Conservation (phyloP, 805 yeast species). For the Cyberlindnera amylophila region DNA sequence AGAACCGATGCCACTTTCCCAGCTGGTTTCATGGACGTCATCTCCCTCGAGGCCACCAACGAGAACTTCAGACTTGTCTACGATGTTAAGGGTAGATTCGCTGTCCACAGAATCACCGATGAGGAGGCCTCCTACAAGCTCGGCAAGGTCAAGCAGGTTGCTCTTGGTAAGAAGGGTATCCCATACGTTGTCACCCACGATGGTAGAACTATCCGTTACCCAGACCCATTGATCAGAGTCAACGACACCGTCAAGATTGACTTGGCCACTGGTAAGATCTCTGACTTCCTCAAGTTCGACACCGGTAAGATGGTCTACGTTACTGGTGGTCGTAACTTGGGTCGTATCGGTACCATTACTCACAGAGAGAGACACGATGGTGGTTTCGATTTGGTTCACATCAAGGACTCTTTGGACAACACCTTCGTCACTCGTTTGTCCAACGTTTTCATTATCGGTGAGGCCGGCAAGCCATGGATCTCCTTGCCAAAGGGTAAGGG, state of each 20-base stretch:
- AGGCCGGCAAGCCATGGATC: constrained; percentile 90
- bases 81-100: constrained; percentile 98
- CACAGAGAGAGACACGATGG: constrained; percentile 98
- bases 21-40: constrained; percentile 99
- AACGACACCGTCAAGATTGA: constrained; percentile 98
- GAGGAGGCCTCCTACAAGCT: constrained; percentile 98
- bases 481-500: constrained; percentile 99
- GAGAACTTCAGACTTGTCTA: constrained; percentile 99
- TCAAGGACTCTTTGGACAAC: constrained; percentile 93
- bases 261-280: constrained; percentile 92
- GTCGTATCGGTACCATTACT: constrained; percentile 92
- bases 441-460: constrained; percentile 94
- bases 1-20: constrained; percentile 99
- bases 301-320: constrained; percentile 89
- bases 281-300: constrained; percentile 86
- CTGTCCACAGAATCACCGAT: constrained; percentile 98
- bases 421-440: constrained; percentile 90
- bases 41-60: constrained; percentile 94
- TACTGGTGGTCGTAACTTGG: constrained; percentile 98
- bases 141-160: constrained; percentile 97
- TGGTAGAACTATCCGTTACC: constrained; percentile 99
- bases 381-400: constrained; percentile 96
- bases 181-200: constrained; percentile 99
- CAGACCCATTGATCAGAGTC: constrained; percentile 94
- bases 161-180: constrained; percentile 96